phyloP scores from a whole-genome alignment of 768 basidiomycete species.

The Tylopilus intermedius region DNA sequence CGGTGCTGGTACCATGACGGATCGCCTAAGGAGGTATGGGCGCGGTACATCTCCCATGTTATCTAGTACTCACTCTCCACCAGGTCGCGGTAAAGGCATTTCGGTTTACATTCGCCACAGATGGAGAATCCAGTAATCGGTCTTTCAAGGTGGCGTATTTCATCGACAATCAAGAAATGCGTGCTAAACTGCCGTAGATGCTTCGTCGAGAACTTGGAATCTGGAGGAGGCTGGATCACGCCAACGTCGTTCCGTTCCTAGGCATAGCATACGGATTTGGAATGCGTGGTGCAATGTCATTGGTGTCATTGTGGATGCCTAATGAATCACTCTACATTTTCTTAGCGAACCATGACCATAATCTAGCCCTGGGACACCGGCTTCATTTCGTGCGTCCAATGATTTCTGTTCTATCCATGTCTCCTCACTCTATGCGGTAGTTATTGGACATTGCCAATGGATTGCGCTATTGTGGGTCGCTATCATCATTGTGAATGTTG shows the following conservation, averaged over 20 bases:
- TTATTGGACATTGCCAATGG: neutral
- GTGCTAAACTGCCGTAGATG: neutral
- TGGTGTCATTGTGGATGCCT: neutral
- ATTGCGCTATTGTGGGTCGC: neutral
- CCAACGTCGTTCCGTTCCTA: neutral
- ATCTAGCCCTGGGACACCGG: neutral
- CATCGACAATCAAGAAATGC: too few species aligned
- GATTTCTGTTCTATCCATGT: neutral
- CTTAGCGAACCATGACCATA: neutral
- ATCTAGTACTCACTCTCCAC: too few species aligned
- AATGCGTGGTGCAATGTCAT: neutral
- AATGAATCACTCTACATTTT: neutral
- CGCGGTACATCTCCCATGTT: too few species aligned
- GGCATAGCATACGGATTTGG: neutral
- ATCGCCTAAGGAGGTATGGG: too few species aligned
- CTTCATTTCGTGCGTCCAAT: neutral
- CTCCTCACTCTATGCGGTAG: neutral
- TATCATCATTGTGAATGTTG: neutral
- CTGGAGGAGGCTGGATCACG: neutral
- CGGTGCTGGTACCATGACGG: too few species aligned
- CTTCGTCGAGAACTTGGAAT: neutral
- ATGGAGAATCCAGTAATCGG: too few species aligned
- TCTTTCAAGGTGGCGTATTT: too few species aligned
- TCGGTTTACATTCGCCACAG: too few species aligned
- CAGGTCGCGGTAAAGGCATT: too few species aligned